Percentiles rank a stretch among this genome's conserved stretches.
phyloP scores from a whole-genome alignment of 202 grass and related monocot species.

The Zizania palustris region DNA sequence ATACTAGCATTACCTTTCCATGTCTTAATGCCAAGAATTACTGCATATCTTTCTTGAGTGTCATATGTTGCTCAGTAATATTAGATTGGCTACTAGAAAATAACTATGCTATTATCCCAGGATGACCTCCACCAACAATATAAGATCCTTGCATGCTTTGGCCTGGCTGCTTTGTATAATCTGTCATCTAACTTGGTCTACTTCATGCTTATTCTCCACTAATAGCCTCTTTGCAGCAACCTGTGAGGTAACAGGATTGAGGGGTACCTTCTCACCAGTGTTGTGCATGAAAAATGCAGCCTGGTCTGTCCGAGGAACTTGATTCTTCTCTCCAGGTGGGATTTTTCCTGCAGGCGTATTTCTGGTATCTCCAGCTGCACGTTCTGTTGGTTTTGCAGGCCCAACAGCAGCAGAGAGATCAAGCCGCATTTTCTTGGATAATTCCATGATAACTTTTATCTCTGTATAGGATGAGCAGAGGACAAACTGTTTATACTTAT shows the following conservation, averaged over 20 bases:
- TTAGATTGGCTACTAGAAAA: conserved; percentile 16
- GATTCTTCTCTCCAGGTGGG: conserved; percentile 35
- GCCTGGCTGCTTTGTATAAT: conserved; percentile 45
- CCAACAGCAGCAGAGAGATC: conserved; percentile 41
- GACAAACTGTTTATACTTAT: conserved; percentile 15
- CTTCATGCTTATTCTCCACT: conserved; percentile 17
- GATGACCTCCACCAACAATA: conserved; percentile 58
- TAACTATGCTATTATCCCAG: conserved; percentile 27
- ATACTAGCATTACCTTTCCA: conserved; percentile 18
- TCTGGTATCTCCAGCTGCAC: conserved; percentile 23
- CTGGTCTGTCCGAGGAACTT: conserved; percentile 32
- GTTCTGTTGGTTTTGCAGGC: conserved; percentile 37
- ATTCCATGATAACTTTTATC: conserved; percentile 56
- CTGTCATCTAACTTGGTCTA: conserved; percentile 31
- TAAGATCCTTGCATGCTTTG: conserved; percentile 56
- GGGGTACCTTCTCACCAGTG: conserved; percentile 26
- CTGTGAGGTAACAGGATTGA: conserved; percentile 25
- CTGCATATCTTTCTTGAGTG: background rate
- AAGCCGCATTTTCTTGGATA: conserved; percentile 58
- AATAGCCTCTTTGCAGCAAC: conserved; percentile 7
- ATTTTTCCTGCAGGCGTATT: conserved; percentile 25
- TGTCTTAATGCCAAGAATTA: conserved; percentile 11
- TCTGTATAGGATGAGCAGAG: conserved; percentile 44
- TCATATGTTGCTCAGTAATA: conserved; percentile 19
- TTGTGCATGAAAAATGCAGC: conserved; percentile 27